Evolutionary conservation across 257 asterid species (phyloP).

Genomic region (Euphrasia confusa): DNA sequence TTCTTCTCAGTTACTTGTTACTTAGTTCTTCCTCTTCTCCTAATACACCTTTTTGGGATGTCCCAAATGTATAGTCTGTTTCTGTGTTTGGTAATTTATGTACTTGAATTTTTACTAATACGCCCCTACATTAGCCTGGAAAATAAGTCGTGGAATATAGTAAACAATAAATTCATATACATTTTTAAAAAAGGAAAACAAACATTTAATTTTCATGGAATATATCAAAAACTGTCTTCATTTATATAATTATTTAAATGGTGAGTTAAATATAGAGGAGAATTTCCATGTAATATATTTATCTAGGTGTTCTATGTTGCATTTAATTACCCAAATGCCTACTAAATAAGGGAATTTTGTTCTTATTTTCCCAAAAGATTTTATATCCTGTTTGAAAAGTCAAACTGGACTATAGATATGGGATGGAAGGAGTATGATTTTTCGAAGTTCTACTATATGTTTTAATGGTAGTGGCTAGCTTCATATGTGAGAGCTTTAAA

Average conservation of each 20-base stretch:
- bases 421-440: neutral
- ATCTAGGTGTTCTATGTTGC: neutral
- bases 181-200: neutral
- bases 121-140: neutral
- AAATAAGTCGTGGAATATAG: neutral
- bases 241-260: neutral
- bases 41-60: neutral
- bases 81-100: neutral
- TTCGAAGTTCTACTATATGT: neutral
- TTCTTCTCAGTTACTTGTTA: slow-evolving; percentile 8
- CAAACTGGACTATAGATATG: neutral
- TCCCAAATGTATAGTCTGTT: neutral
- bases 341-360: neutral
- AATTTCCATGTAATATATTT: neutral
- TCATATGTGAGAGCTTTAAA: slow-evolving; percentile 11
- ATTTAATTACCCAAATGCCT: neutral
- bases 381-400: neutral
- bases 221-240: neutral
- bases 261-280: neutral
- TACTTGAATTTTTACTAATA: neutral
- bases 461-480: slow-evolving; percentile 12
- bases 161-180: neutral
- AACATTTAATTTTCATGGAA: neutral
- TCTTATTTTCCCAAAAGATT: neutral
- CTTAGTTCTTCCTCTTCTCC: neutral